phyloP scores from a whole-genome alignment of 2,329 filamentous ascomycete species.

The Colletotrichum chrysophilum region DNA sequence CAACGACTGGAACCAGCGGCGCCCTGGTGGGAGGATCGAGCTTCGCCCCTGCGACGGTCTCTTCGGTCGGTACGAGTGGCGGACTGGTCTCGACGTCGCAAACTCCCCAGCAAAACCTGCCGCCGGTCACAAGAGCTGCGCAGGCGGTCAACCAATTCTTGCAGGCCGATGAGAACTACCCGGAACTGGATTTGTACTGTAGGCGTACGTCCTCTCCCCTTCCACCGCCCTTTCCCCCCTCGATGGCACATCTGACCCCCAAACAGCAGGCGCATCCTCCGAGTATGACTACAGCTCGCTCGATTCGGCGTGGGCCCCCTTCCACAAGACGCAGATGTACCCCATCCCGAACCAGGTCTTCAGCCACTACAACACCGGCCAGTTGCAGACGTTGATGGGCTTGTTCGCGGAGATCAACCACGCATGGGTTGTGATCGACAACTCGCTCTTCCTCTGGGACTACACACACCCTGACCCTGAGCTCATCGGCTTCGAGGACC shows the following conservation, averaged over 20 bases:
- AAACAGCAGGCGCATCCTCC: constrained; percentile 81
- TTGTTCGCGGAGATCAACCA: constrained; percentile 94
- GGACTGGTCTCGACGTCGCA: constrained; percentile 42
- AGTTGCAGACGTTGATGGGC: constrained; percentile 92
- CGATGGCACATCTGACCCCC: constrained; percentile 27
- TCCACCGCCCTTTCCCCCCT: background rate
- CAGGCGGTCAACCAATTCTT: constrained; percentile 83
- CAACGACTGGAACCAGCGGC: constrained; percentile 2
- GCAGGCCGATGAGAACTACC: constrained; percentile 78
- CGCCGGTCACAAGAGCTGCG: constrained; percentile 80
- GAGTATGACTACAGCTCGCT: constrained; percentile 82
- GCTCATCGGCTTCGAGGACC: constrained; percentile 90
- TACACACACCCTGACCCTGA: constrained; percentile 93
- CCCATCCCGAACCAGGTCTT: constrained; percentile 92
- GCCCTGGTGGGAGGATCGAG: background rate
- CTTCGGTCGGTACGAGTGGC: constrained; percentile 29
- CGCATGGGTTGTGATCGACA: constrained; percentile 95
- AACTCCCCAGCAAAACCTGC: constrained; percentile 54
- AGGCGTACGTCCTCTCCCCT: constrained; percentile 67
- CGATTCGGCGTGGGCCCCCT: constrained; percentile 81
- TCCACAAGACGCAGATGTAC: constrained; percentile 85
- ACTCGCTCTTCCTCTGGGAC: constrained; percentile 96
- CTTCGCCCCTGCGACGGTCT: constrained; percentile 27
- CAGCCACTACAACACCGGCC: constrained; percentile 86
- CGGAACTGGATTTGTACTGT: constrained; percentile 88